Evolutionary conservation across 2,329 filamentous ascomycete species (phyloP), one percentile per base, ranked within the genome.

Genomic region (Pestalotiopsis sp.): DNA sequence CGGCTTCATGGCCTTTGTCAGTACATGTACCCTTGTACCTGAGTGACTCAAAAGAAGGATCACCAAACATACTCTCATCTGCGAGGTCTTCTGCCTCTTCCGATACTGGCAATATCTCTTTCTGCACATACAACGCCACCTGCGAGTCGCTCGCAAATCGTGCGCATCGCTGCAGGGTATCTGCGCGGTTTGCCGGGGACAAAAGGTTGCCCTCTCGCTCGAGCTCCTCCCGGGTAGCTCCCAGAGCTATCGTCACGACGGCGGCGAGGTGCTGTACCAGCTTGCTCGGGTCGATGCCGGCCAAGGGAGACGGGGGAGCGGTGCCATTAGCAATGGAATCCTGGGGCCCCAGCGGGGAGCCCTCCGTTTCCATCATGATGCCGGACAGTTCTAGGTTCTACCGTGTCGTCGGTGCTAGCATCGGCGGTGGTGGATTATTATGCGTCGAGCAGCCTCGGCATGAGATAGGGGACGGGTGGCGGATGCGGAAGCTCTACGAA

Each of bases 121-220:
- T 97, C 79, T 96, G 92, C 72, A 98, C 91, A 82, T 98, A 98
- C 72, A 99, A 85, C 67, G 92, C 94, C 71, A 92, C 90, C 82
- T 97, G 94, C 69, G 92, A 87, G 81, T 99, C 97, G 70, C 91
- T 90, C 69, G 94, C 94, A 81, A 98, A 98, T 75, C 95, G 92
- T 73, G 90, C 90, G 81, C 95, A 98, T 83, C 94, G 89, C 78
- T 94, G 91, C 68, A 97, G 83, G 6, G 96, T 98, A 75, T 98
- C 95, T 66, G 86, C 83, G 73, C 93, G 88, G 73, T 87, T 89
- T 68, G 86, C 82, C 76, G 90, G 86, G 69, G 94, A 94, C 71
- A 99, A 86, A 81, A 99, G 85, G 83, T 93, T 98, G 71, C 93
- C 94, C 17, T 90, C 84, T 72, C 89, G 88, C 79, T 95, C 90